These are phyloP conservation scores for Canariomyces notabilis DNA, from an alignment of 2,329 filamentous ascomycete species.

Conservation along the genomic window DNA sequence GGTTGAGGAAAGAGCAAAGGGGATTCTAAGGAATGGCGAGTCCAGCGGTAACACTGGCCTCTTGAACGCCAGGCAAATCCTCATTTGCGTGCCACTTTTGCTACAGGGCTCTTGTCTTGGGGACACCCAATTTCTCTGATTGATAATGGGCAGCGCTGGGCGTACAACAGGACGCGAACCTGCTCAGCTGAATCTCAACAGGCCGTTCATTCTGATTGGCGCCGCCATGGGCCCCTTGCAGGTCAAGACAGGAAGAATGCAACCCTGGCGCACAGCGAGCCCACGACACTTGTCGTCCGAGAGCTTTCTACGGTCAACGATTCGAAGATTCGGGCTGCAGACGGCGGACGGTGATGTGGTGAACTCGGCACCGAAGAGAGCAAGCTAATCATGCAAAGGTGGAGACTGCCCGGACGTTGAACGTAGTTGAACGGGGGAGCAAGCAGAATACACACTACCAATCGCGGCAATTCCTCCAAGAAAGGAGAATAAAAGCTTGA, in stretches of 20 bases:
- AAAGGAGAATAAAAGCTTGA: no score
- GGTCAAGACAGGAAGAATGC: conserved; percentile 11
- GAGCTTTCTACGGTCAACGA: neutral
- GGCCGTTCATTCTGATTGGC: conserved; percentile 7
- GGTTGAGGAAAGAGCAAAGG: no score
- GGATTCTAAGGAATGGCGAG: no score
- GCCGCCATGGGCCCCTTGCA: conserved; percentile 4
- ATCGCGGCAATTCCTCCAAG: neutral
- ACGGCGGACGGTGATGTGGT: neutral
- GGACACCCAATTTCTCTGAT: no score
- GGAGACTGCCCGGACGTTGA: no score
- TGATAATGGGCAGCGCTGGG: no score
- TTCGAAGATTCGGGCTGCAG: neutral
- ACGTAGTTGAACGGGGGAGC: neutral
- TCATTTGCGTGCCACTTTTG: no score
- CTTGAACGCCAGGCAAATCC: no score
- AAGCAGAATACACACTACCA: neutral
- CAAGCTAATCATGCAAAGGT: neutral
- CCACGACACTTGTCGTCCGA: neutral
- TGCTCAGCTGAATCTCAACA: neutral
- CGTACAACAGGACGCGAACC: neutral
- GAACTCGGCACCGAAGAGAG: neutral
- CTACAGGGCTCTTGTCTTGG: no score
- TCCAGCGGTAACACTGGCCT: no score
- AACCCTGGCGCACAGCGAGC: conserved; percentile 5